phyloP scores from a whole-genome alignment of 2,329 filamentous ascomycete genomes.

The Alternaria sp. region DNA sequence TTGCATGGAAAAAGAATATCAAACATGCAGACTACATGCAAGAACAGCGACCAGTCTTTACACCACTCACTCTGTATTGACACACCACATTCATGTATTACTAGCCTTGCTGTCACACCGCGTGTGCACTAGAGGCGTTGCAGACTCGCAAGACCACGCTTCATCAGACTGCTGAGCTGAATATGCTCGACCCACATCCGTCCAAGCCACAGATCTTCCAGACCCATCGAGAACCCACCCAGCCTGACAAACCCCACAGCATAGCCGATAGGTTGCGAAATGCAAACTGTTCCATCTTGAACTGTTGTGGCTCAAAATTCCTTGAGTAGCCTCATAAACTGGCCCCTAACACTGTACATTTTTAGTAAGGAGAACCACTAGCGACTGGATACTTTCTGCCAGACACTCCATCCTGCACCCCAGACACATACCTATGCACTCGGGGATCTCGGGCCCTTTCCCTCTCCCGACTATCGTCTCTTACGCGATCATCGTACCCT shows the following conservation, averaged over 20 bases:
- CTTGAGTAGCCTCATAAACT: constrained; percentile 28
- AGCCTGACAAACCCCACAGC: background rate
- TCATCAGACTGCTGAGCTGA: background rate
- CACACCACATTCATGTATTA: background rate
- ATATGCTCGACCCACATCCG: constrained; percentile 1
- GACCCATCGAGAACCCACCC: constrained; percentile 1
- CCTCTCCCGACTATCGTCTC: constrained; percentile 25
- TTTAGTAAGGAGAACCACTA: constrained; percentile 30
- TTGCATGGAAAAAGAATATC: background rate
- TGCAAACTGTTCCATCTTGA: background rate
- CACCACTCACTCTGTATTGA: background rate
- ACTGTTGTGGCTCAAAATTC: constrained; percentile 25
- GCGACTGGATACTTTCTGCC: constrained; percentile 44
- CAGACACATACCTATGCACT: constrained; percentile 44
- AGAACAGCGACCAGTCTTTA: background rate
- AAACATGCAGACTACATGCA: background rate
- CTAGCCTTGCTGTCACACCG: background rate
- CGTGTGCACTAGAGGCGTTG: background rate
- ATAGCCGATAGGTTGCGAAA: background rate
- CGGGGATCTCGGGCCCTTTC: constrained; percentile 32
- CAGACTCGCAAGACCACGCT: background rate
- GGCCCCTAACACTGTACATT: constrained; percentile 25
- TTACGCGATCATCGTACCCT: background rate
- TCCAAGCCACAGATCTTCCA: constrained; percentile 13
- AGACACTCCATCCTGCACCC: constrained; percentile 46